These are phyloP conservation scores for Lojkania enalia DNA, from an alignment of 2,329 filamentous ascomycete genomes.

Conservation along the genomic window DNA sequence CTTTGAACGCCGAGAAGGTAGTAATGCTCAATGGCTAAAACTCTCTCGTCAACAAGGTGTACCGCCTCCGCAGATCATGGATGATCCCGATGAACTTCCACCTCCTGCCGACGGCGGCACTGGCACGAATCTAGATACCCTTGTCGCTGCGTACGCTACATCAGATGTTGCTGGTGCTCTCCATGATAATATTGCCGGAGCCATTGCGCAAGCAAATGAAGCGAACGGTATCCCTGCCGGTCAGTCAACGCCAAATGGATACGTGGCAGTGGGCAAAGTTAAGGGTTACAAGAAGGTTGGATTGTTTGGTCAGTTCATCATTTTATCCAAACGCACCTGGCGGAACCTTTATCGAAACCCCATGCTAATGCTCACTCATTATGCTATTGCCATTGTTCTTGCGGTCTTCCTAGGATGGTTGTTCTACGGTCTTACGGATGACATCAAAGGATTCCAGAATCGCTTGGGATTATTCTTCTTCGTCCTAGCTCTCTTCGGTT, in stretches of 20 bases:
- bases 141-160: slow-evolving; percentile 73
- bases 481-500: slow-evolving; percentile 90
- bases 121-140: slow-evolving; percentile 77
- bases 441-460: slow-evolving; percentile 98
- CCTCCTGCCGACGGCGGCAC: slow-evolving; percentile 59
- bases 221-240: slow-evolving; percentile 67
- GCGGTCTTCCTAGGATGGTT: slow-evolving; percentile 93
- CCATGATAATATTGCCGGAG: slow-evolving; percentile 75
- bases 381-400: slow-evolving; percentile 92
- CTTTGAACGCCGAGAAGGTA: slow-evolving; percentile 55
- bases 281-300: slow-evolving; percentile 83
- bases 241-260: slow-evolving; percentile 55
- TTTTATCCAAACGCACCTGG: slow-evolving; percentile 90
- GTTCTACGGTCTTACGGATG: slow-evolving; percentile 94
- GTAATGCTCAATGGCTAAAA: slow-evolving; percentile 62
- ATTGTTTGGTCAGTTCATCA: slow-evolving; percentile 79
- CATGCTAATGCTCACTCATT: slow-evolving; percentile 97
- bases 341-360: slow-evolving; percentile 97
- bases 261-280: slow-evolving; percentile 63
- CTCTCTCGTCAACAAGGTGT: slow-evolving; percentile 58
- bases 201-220: slow-evolving; percentile 64
- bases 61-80: slow-evolving; percentile 63
- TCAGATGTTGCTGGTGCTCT: slow-evolving; percentile 78
- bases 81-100: slow-evolving; percentile 68
- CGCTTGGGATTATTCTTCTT: slow-evolving; percentile 97